Evolutionary conservation across 495 filamentous ascomycete genomes (phyloP).

Genomic region (Hyaloscypha bicolor): DNA sequence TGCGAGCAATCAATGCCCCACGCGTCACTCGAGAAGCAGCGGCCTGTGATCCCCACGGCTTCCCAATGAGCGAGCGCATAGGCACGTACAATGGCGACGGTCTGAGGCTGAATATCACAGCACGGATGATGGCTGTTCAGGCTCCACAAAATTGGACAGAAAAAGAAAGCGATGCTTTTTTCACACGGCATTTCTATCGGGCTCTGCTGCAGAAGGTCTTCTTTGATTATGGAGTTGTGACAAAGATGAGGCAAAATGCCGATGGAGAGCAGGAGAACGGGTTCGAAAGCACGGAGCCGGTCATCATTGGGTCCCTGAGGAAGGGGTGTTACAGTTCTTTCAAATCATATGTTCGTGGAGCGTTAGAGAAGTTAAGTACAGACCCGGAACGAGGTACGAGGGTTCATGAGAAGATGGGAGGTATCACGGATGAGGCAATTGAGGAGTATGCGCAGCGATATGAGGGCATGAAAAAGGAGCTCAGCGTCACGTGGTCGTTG

Average conservation of each 20-base stretch:
- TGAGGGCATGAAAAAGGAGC: conserved; percentile 69
- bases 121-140: conserved; percentile 95
- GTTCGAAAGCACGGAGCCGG: conserved; percentile 58
- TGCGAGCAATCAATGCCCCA: conserved; percentile 57
- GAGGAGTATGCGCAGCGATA: conserved; percentile 66
- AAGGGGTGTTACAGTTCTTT: conserved; percentile 82
- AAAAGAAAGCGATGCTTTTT: conserved; percentile 80
- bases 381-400: conserved; percentile 57
- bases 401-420: conserved; percentile 54
- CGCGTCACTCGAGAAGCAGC: conserved; percentile 50
- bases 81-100: conserved; percentile 61
- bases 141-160: conserved; percentile 89
- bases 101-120: conserved; percentile 89
- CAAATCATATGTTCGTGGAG: conserved; percentile 75
- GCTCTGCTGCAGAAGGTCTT: conserved; percentile 89
- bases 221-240: conserved; percentile 74
- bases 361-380: conserved; percentile 69
- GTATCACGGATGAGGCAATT: conserved; percentile 74
- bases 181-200: conserved; percentile 92
- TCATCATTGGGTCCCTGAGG: conserved; percentile 83
- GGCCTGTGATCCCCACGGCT: conserved; percentile 81
- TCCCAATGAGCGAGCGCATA: conserved; percentile 84
- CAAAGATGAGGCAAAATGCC: conserved; percentile 37
- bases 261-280: conserved; percentile 34
- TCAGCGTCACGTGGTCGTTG: conserved; percentile 85